A percentile compares a stretch with the other conserved stretches of the same genome.
These are phyloP conservation scores for Blastomyces silverae DNA, from an alignment of 2,329 filamentous ascomycete genomes.

Conservation along the genomic window DNA sequence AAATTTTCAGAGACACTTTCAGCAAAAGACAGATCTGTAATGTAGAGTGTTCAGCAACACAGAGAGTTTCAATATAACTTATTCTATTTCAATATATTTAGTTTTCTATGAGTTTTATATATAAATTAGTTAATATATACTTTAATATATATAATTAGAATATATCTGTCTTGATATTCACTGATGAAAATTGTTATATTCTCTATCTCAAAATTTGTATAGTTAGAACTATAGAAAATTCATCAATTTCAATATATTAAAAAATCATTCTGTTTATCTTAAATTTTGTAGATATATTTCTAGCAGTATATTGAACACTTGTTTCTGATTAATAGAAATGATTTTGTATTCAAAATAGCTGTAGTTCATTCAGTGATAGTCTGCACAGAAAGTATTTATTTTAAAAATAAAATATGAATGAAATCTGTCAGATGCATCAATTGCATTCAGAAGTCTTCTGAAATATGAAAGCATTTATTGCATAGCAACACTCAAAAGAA, in stretches of 20 bases:
- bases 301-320: too few species aligned
- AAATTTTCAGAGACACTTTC: background rate
- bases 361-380: background rate
- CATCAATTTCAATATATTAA: too few species aligned
- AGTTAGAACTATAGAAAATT: background rate
- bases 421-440: too few species aligned
- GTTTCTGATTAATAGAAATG: too few species aligned
- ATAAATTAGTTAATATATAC: conserved; percentile 1
- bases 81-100: background rate
- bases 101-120: background rate
- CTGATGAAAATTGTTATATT: background rate
- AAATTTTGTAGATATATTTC: too few species aligned
- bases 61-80: background rate
- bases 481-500: too few species aligned
- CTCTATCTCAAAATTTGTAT: background rate
- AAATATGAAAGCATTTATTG: too few species aligned
- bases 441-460: too few species aligned
- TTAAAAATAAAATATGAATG: too few species aligned
- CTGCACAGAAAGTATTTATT: too few species aligned
- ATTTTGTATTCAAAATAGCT: background rate
- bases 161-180: background rate
- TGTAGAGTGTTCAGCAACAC: background rate
- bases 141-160: background rate
- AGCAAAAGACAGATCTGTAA: background rate
- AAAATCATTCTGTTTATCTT: too few species aligned